Base-by-base conservation (phyloP, 164 flowering plant genomes). In the Vitis labrusca region DNA sequence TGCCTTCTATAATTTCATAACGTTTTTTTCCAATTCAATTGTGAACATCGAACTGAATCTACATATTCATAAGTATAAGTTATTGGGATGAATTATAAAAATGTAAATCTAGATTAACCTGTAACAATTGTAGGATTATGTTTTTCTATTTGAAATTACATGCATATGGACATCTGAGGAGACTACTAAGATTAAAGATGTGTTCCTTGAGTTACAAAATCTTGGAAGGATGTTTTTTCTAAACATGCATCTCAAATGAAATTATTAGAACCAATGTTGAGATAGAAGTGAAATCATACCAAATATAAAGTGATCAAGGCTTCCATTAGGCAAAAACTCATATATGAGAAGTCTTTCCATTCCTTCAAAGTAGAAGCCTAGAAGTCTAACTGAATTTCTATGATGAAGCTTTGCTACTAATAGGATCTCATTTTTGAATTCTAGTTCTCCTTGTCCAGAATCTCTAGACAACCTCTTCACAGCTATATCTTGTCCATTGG, bases 1-100 rank as follows among this genome's bases (percentile, higher is more conserved):
- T 81, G 17, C 90, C 90, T 51, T 54, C 47, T 9, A 83, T 80
- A 14, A 86, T 81, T 13, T 81, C 77, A 65, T 63, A 65, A 0
- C 84, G 76, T 3, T n/a, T 56, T 56, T 8, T 70, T 66, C 83
- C 83, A 80, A 58, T 80, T 65, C 55, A 77, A 59, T 0, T 44
- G 14, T 17, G n/a, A 5, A 3, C 77, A 55, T 29, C 61, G 63
- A 66, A 19, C 23, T 1, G 1, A 19, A 19, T 77, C 81, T 79
- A 50, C 53, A 60, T 12, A 8, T 17, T 27, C 50, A 61, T 56
- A 3, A 11, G 16, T 52, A 44, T 57, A 19, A 58, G 17, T 2
- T 19, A 19, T 19, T 19, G 23, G 23, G 23, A 19, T 19, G 23
- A 19, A 19, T 19, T 19, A 19, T 19, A 19, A 19, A 19, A 19